Evolutionary conservation across 31 red algal species (phyloP).

Genomic region (Odonthalia washingtoniensis): DNA sequence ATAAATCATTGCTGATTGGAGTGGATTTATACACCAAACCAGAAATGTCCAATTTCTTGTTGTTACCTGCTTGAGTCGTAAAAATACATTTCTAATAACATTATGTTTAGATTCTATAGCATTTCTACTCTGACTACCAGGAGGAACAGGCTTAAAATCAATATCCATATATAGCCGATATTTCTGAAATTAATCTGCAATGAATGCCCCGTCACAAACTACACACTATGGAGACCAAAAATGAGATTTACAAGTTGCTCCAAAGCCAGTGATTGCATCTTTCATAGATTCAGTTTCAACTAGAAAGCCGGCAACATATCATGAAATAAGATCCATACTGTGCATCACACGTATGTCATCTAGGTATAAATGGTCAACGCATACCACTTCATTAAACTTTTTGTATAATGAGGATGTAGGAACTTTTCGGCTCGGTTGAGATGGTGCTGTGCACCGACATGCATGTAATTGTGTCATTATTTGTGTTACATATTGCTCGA

Average conservation of each 20-base stretch:
- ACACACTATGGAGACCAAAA: slow-evolving; percentile 14
- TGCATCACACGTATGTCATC: slow-evolving; percentile 3
- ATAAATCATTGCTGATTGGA: neutral
- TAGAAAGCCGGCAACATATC: neutral
- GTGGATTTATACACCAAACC: neutral
- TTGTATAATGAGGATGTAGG: slow-evolving; percentile 5
- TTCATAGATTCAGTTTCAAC: neutral
- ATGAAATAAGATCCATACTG: neutral
- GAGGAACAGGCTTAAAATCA: neutral
- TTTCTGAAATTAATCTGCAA: neutral
- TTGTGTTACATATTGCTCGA: neutral
- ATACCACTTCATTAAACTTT: neutral
- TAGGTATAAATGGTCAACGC: neutral
- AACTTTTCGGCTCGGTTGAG: slow-evolving; percentile 27
- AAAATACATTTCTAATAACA: slow-evolving; percentile 38
- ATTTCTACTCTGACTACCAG: slow-evolving; percentile 26
- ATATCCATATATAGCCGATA: neutral
- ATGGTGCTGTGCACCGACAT: neutral
- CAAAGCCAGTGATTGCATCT: slow-evolving; percentile 3
- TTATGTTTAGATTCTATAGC: slow-evolving; percentile 21
- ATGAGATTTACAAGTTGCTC: slow-evolving; percentile 7
- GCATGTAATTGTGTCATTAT: neutral
- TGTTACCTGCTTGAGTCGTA: too few species aligned
- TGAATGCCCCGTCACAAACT: neutral
- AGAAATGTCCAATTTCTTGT: too few species aligned